Base-by-base conservation (phyloP, 2,329 filamentous ascomycete species). In the Madurella fahalii region DNA sequence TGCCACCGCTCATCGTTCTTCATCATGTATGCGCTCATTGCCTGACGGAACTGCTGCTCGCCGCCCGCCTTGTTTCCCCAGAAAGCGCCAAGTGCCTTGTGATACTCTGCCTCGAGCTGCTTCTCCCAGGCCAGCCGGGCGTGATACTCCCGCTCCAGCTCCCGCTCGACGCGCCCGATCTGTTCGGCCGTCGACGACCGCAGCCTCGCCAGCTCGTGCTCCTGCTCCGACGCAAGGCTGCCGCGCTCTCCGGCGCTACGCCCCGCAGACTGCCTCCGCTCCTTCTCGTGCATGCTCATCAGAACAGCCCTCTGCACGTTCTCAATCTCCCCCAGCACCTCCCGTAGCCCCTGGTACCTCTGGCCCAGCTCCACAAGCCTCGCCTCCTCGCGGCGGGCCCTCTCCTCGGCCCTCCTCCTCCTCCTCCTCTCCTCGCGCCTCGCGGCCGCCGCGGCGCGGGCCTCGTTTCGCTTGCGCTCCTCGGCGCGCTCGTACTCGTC, bases 401-500 rank as follows among this genome's bases (percentile, higher is more conserved):
- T 67, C 59, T 75, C 71, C 44, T 72, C 67, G 1, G 73, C 64
- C 57, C 72, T 71, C 11, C 63, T 67, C 57, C 72, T 71, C 11
- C 63, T 67, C 55, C 67, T 67, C 2, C 67, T 68, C 59, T 74
- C 72, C 46, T 71, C 68, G 8, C 71, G 69, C 8, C 67, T 43
- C 9, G 67, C 66, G 42, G 68, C 69, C 53, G 71, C 70, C 50
- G 75, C 72, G 39, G 70, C 68, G 2, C 69, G 69, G 32, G 70
- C 63, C 40, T 71, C 63, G 59, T 74, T 74, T 4, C 68, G 70
- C 56, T 72, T 73, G 44, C 67, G 67, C 0, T 71, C 72, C 62
- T 79, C 74, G 51, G 75, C 71, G 16, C 70, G 70, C 67, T 80
- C 75, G 53, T 76, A 74, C 47, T 77, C 76, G 43, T 72, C 78